phyloP scores from a whole-genome alignment of 306 rosid genomes.

The Comarum palustre region DNA sequence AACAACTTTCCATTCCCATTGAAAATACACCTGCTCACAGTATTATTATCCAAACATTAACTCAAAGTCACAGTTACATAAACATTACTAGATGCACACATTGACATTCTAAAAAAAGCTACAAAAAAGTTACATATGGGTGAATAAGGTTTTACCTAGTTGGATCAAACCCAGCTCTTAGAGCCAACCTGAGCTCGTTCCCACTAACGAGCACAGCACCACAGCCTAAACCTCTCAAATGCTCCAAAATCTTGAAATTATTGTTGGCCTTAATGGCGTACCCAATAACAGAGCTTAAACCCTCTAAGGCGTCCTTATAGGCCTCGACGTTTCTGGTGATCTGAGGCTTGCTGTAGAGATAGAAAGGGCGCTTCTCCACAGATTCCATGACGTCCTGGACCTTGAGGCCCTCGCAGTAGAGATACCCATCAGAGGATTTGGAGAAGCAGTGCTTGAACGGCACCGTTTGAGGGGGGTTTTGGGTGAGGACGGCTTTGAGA shows the following conservation, averaged over 20 bases:
- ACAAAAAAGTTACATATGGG: not conserved
- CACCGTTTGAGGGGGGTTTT: conserved; percentile 30
- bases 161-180: conserved; percentile 82
- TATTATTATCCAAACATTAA: not conserved
- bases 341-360: conserved; percentile 84
- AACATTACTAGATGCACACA: not conserved
- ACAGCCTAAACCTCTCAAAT: conserved; percentile 76
- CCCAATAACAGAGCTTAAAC: conserved; percentile 66
- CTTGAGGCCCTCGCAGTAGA: conserved; percentile 59
- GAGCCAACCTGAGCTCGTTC: conserved; percentile 79
- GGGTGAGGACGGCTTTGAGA: conserved; percentile 50
- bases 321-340: conserved; percentile 80
- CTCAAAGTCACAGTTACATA: not conserved
- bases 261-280: conserved; percentile 94
- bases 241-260: conserved; percentile 81
- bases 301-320: conserved; percentile 74
- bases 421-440: conserved; percentile 77
- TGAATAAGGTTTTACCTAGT: conserved; percentile 43
- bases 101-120: not conserved
- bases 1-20: conserved; percentile 86
- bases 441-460: conserved; percentile 67
- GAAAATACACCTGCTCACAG: conserved; percentile 65
- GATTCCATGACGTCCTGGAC: conserved; percentile 84
- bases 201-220: conserved; percentile 99
- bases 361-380: conserved; percentile 84